phyloP scores from a whole-genome alignment of 75 land plant genomes.

The Pinus albicaulis region DNA sequence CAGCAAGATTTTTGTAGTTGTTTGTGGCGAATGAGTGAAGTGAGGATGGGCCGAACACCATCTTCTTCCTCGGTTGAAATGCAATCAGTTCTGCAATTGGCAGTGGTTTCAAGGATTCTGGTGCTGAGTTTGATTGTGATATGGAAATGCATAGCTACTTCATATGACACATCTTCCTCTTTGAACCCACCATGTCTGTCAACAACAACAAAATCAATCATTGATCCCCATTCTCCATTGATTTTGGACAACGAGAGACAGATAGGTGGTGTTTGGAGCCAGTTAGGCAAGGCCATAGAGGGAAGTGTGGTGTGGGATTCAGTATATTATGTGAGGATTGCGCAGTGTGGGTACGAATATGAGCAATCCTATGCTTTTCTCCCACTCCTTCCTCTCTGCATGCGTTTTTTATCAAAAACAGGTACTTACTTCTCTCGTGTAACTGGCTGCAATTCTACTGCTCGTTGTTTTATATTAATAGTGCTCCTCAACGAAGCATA shows the following conservation, averaged over 20 bases:
- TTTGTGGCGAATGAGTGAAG: too few relatives aligned
- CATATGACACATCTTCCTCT: constrained; percentile 88
- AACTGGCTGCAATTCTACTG: not conserved
- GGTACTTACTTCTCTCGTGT: constrained; percentile 27
- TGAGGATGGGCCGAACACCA: too few relatives aligned
- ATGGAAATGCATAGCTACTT: constrained; percentile 59
- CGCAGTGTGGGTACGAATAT: constrained; percentile 95
- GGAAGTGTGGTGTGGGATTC: constrained; percentile 80
- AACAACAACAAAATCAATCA: not conserved
- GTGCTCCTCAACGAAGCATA: too few relatives aligned
- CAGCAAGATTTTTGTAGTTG: too few relatives aligned
- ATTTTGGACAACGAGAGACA: not conserved
- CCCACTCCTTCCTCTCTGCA: constrained; percentile 69
- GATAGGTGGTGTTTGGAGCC: not conserved
- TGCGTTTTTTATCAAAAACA: constrained; percentile 49
- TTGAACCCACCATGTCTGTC: constrained; percentile 66
- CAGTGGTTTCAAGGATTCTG: constrained; percentile 55
- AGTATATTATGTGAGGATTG: constrained; percentile 86
- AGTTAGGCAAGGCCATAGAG: constrained; percentile 51
- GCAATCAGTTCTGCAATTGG: constrained; percentile 9
- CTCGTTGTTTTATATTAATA: too few relatives aligned
- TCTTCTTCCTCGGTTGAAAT: too few relatives aligned
- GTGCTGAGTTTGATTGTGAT: constrained; percentile 44
- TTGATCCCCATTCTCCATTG: not conserved
- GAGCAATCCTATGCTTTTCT: constrained; percentile 92